Base-by-base conservation (phyloP, 1,284 basidiomycete species). In the Cryptococcus floricola region DNA sequence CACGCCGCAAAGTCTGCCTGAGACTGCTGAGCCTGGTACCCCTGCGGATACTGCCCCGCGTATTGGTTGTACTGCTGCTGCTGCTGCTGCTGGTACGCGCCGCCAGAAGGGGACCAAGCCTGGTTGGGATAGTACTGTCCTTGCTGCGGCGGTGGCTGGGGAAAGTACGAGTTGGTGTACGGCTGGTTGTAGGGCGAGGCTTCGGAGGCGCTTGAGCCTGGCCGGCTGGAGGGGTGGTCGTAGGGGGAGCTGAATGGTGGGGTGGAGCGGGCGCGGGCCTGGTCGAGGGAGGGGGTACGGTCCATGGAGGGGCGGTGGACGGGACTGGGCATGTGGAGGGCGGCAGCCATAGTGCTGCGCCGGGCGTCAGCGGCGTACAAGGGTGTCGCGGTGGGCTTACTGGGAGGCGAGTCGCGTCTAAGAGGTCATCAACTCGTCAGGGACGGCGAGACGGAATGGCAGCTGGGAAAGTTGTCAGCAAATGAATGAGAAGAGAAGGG, bases 281-380 rank as follows among this genome's bases (percentile, higher is more conserved):
- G 65, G 43, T 73, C 73, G 62, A 71, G 72, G 19, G 73, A 73
- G n/a, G 68, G 46, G 41, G 67, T 51, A 50, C 70, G 61, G 61
- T 74, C 74, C 70, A 73, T 73, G 25, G 71, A 69, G 13, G 69
- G 69, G 52, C 73, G 72, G 52, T 70, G 68, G 49, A 59, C 54
- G 19, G 65, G 59, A 18, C 64, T 61, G 44, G 68, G 67, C 64
- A 70, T 70, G 54, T 64, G 61, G 12, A 72, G 55, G 39, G 63
- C 69, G 34, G 71, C 64, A 56, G 72, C 72, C 72, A 74, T 74
- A 61, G 60, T 67, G 64, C 53, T 58, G n/a, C 7, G 3, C 9
- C 10, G 31, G 18, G 25, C n/a, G 18, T 25, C 7, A 34, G 31
- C 31, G 6, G 31, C 1, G 7, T 34, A 10, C 31, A 8, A 34